phyloP scores from a whole-genome alignment of 1,284 basidiomycete species.

The Athelia psychrophila region DNA sequence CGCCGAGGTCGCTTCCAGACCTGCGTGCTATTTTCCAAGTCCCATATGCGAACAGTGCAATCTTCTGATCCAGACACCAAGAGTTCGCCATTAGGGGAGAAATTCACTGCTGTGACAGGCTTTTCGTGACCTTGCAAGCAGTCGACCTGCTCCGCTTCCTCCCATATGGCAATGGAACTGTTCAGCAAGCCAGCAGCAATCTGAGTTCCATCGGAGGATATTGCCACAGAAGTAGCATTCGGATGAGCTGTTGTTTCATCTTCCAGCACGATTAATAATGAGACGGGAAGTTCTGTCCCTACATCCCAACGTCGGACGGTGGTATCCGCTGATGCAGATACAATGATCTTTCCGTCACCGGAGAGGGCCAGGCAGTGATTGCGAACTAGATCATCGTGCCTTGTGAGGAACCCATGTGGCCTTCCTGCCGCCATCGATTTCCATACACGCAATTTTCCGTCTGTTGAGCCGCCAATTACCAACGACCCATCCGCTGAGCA shows the following conservation, averaged over 20 bases:
- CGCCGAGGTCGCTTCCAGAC: too few species aligned
- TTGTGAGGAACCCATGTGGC: not conserved
- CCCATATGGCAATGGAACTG: not conserved
- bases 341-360: not conserved
- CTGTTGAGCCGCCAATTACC: conserved; percentile 7
- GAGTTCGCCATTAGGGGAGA: not conserved
- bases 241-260: not conserved
- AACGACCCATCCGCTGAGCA: too few species aligned
- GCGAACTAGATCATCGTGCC: conserved; percentile 14
- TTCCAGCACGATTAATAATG: not conserved
- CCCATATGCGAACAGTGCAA: not conserved
- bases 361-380: conserved; percentile 1
- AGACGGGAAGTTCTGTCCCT: not conserved
- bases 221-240: too few species aligned
- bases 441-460: too few species aligned
- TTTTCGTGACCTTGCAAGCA: conserved; percentile 2
- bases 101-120: not conserved
- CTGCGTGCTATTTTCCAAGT: not conserved
- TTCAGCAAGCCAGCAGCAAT: not conserved
- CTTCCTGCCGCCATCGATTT: too few species aligned
- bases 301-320: conserved; percentile 2
- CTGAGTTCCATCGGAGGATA: too few species aligned
- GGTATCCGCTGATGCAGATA: not conserved
- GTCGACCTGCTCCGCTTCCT: conserved; percentile 12
- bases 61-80: not conserved